Conservation (phyloP, 1,139 yeast species). For the Yamadazyma epiphylla region DNA sequence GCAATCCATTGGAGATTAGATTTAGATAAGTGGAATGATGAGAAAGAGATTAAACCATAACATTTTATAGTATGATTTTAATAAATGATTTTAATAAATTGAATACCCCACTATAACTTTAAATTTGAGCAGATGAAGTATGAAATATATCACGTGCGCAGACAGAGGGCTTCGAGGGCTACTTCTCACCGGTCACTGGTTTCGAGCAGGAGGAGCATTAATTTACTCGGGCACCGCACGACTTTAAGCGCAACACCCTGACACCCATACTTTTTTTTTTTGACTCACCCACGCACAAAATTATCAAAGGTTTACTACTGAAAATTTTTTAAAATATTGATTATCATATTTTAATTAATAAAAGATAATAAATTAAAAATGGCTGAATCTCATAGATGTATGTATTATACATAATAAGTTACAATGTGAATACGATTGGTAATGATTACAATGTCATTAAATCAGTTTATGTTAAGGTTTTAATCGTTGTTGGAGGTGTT, state of each 20-base stretch:
- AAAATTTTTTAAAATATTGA: conserved; percentile 13
- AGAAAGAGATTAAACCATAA: conserved; percentile 44
- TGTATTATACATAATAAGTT: conserved; percentile 28
- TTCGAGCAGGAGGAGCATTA: no score
- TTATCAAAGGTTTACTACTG: conserved; percentile 7
- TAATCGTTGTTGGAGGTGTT: neutral
- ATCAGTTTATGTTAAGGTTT: no score
- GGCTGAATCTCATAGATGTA: conserved; percentile 98
- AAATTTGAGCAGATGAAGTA: no score
- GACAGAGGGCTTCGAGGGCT: no score
- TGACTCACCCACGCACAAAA: neutral
- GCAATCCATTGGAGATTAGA: conserved; percentile 69
- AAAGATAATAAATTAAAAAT: conserved; percentile 30
- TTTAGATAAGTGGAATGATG: conserved; percentile 53
- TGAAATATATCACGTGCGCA: no score
- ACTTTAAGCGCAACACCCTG: conserved; percentile 1
- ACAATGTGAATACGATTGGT: neutral
- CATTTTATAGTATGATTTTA: no score
- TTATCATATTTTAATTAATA: conserved; percentile 10
- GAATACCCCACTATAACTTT: no score
- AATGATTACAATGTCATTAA: no score
- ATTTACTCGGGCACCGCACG: no score
- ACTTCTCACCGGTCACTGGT: no score
- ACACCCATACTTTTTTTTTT: conserved; percentile 3
- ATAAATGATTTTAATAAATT: no score